These are phyloP conservation scores for Colletotrichum lindemuthianum DNA, from an alignment of 2,329 filamentous ascomycete genomes.

Conservation along the genomic window DNA sequence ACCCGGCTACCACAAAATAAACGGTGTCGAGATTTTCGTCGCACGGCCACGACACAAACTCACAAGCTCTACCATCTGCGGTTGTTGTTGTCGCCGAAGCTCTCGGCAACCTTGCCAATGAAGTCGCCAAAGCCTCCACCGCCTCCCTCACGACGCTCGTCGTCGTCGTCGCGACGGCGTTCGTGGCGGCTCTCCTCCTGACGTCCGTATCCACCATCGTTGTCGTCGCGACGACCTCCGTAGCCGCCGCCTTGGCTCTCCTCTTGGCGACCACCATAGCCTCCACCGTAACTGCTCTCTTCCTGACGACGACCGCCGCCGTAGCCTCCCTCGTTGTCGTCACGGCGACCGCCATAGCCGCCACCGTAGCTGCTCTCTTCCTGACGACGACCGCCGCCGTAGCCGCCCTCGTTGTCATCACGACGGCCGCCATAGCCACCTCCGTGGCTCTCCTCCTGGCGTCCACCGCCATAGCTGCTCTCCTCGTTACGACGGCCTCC, in stretches of 20 bases:
- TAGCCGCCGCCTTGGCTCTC: slow-evolving; percentile 37
- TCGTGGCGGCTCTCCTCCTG: slow-evolving; percentile 36
- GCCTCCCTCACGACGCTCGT: slow-evolving; percentile 32
- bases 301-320: slow-evolving; percentile 36
- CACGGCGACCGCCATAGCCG: slow-evolving; percentile 39
- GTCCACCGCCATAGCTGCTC: slow-evolving; percentile 11
- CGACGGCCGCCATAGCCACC: slow-evolving; percentile 38
- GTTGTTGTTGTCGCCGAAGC: slow-evolving; percentile 35
- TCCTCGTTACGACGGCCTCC: slow-evolving; percentile 38
- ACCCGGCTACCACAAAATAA: background rate
- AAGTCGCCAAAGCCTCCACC: slow-evolving; percentile 38
- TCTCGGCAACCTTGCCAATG: slow-evolving; percentile 36
- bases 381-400: slow-evolving; percentile 41
- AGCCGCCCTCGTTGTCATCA: slow-evolving; percentile 38
- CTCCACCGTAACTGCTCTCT: slow-evolving; percentile 9
- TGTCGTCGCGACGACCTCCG: slow-evolving; percentile 38
- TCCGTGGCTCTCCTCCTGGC: slow-evolving; percentile 32
- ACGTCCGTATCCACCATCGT: slow-evolving; percentile 36
- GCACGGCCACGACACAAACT: slow-evolving; percentile 3
- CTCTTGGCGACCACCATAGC: slow-evolving; percentile 32
- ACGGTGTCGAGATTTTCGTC: background rate
- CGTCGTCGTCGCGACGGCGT: slow-evolving; percentile 33
- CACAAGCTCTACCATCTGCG: slow-evolving; percentile 29
- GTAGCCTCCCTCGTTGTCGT: slow-evolving; percentile 37
- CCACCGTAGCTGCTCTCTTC: slow-evolving; percentile 37